Evolutionary conservation across 352 stramenopile genomes (phyloP).

Genomic region (Globisporangium parvum): DNA sequence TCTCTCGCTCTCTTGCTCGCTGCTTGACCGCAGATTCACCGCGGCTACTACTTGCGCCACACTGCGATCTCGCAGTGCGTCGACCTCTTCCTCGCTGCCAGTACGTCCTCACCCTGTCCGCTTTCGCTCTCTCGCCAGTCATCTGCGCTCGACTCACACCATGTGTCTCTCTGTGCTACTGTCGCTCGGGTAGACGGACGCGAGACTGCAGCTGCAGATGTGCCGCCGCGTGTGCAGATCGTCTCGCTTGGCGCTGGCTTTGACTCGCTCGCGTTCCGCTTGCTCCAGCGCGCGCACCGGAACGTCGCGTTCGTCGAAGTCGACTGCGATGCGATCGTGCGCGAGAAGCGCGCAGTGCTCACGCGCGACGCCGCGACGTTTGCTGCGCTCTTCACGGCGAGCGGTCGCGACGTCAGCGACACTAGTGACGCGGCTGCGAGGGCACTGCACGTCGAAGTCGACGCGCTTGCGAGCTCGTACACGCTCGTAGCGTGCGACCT

Average conservation of each 20-base stretch:
- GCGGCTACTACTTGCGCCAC: constrained; percentile 70
- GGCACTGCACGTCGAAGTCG: constrained; percentile 22
- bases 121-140: too few relatives aligned
- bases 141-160: too few relatives aligned
- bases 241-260: constrained; percentile 68
- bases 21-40: constrained; percentile 49
- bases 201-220: constrained; percentile 5
- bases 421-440: background rate
- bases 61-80: constrained; percentile 48
- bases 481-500: constrained; percentile 49
- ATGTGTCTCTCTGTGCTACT: too few relatives aligned
- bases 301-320: constrained; percentile 44
- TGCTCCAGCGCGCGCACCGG: constrained; percentile 24
- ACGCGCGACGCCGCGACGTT: constrained; percentile 14
- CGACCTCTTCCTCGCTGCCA: constrained; percentile 35
- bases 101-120: background rate
- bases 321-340: constrained; percentile 51
- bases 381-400: constrained; percentile 18
- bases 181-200: too few relatives aligned
- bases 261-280: constrained; percentile 69
- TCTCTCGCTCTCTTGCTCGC: background rate
- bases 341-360: constrained; percentile 41
- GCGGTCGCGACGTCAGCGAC: background rate
- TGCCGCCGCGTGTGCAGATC: constrained; percentile 30
- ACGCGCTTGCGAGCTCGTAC: constrained; percentile 23